Evolutionary conservation across 2,329 filamentous ascomycete species (phyloP).

Genomic region (Beauveria bassiana): DNA sequence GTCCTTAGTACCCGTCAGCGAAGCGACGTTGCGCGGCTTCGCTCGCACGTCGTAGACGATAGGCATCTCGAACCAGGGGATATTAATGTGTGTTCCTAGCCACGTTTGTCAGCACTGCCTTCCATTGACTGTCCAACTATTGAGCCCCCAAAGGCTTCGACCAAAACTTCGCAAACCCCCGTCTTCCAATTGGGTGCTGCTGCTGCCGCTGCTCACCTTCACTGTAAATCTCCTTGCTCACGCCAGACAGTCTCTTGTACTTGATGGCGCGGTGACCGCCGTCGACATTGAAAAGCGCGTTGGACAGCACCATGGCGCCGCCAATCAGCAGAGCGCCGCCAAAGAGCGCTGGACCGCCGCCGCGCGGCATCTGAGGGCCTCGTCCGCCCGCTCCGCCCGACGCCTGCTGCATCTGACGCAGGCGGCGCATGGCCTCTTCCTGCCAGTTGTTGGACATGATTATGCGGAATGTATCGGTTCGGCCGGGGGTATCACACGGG

Average conservation of each 20-base stretch:
- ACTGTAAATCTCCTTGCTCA: slow-evolving; percentile 89
- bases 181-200: neutral
- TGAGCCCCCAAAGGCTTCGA: too few relatives aligned
- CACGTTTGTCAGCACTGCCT: slow-evolving; percentile 4
- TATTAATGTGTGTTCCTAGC: slow-evolving; percentile 79
- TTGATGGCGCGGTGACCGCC: slow-evolving; percentile 99
- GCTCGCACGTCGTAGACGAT: slow-evolving; percentile 97
- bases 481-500: neutral
- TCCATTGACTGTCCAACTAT: neutral
- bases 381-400: slow-evolving; percentile 35
- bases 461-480: neutral
- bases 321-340: slow-evolving; percentile 38
- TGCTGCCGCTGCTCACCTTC: slow-evolving; percentile 57
- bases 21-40: slow-evolving; percentile 92
- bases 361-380: slow-evolving; percentile 35
- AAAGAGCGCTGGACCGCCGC: slow-evolving; percentile 31
- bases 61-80: slow-evolving; percentile 97
- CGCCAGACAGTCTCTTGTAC: slow-evolving; percentile 86
- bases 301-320: slow-evolving; percentile 45
- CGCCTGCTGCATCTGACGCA: slow-evolving; percentile 40
- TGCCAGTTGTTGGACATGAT: slow-evolving; percentile 34
- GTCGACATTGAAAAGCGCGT: slow-evolving; percentile 75
- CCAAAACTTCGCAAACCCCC: neutral
- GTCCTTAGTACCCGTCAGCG: slow-evolving; percentile 96
- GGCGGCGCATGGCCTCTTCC: slow-evolving; percentile 43